Conservation (phyloP, 2,329 filamentous ascomycete species). For the Pseudogymnoascus sp. region DNA sequence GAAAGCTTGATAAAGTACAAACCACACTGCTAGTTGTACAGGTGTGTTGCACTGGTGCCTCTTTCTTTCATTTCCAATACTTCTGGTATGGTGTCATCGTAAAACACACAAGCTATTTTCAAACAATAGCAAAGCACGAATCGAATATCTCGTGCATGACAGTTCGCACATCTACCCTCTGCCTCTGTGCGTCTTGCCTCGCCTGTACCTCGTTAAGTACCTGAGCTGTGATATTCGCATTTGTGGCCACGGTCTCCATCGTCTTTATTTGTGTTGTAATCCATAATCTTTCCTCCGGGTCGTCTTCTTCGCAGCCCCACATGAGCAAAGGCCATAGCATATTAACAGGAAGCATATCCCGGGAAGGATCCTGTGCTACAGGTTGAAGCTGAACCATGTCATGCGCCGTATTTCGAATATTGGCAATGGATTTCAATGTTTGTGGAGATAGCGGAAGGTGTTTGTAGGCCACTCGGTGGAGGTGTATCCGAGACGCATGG, state of each 20-base stretch:
- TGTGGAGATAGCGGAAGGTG: constrained; percentile 37
- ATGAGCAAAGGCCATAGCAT: constrained; percentile 53
- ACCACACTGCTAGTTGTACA: background rate
- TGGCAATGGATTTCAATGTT: constrained; percentile 43
- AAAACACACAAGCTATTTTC: background rate
- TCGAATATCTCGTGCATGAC: constrained; percentile 37
- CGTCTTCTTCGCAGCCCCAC: constrained; percentile 49
- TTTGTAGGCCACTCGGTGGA: constrained; percentile 52
- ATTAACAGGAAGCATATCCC: constrained; percentile 45
- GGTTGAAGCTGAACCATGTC: constrained; percentile 32
- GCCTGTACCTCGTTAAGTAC: constrained; percentile 41
- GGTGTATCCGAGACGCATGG: constrained; percentile 48
- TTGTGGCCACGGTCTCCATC: constrained; percentile 41
- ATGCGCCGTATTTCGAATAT: constrained; percentile 42
- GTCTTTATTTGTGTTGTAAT: constrained; percentile 43
- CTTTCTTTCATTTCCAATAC: background rate
- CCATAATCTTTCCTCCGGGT: constrained; percentile 41
- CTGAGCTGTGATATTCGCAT: constrained; percentile 40
- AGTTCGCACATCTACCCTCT: constrained; percentile 38
- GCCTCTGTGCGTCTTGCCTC: constrained; percentile 36
- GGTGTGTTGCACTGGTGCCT: background rate
- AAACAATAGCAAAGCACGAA: constrained; percentile 19
- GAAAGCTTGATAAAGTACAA: background rate
- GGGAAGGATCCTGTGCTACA: background rate
- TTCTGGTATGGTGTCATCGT: background rate